Evolutionary conservation across 2,329 filamentous ascomycete species (phyloP).

Genomic region (Talaromyces sp.): DNA sequence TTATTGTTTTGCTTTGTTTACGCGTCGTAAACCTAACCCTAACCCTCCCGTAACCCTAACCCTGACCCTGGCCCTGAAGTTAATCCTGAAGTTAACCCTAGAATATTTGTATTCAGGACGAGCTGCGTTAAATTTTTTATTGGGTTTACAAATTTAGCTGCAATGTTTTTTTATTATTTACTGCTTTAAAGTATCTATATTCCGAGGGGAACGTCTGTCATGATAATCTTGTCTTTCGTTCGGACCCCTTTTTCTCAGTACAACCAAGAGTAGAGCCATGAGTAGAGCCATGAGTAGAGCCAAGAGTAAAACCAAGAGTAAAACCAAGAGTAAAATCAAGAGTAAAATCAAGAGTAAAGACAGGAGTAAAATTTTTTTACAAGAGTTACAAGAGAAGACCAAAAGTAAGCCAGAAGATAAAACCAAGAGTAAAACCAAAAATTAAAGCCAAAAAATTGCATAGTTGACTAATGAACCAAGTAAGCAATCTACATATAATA

Average conservation of each 20-base stretch:
- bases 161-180: too few relatives aligned
- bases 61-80: not conserved
- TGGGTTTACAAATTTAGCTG: too few relatives aligned
- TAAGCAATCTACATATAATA: too few relatives aligned
- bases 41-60: not conserved
- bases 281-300: not conserved
- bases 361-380: not conserved
- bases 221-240: too few relatives aligned
- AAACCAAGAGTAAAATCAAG: not conserved
- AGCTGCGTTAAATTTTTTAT: too few relatives aligned
- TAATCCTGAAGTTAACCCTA: not conserved
- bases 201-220: too few relatives aligned
- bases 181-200: too few relatives aligned
- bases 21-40: not conserved
- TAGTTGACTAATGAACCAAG: not conserved
- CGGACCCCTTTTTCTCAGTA: not conserved
- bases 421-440: not conserved
- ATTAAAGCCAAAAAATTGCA: not conserved
- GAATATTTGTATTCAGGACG: too few relatives aligned
- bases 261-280: not conserved
- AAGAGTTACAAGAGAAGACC: not conserved
- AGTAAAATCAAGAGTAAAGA: too few relatives aligned
- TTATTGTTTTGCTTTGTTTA: not conserved
- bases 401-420: too few relatives aligned
- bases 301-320: not conserved